Conservation (phyloP, 1,284 basidiomycete species). For the Austroboletus niveus region DNA sequence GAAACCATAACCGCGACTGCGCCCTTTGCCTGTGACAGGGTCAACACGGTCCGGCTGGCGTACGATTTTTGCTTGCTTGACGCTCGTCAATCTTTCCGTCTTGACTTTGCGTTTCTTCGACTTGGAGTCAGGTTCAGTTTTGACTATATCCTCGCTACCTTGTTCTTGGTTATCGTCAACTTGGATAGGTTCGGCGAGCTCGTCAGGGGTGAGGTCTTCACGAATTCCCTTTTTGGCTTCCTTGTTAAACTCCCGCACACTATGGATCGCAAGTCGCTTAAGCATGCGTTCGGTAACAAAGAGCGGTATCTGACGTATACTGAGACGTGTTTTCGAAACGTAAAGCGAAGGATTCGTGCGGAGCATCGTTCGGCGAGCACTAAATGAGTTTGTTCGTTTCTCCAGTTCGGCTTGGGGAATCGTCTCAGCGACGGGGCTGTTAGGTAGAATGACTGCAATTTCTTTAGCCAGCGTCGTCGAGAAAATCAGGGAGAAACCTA, state of each 20-base stretch:
- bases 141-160: slow-evolving; percentile 24
- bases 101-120: slow-evolving; percentile 35
- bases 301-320: slow-evolving; percentile 88
- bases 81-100: slow-evolving; percentile 54
- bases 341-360: slow-evolving; percentile 92
- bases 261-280: slow-evolving; percentile 84
- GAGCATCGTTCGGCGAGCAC: slow-evolving; percentile 75
- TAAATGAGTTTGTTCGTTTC: slow-evolving; percentile 80
- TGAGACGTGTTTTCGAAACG: slow-evolving; percentile 91
- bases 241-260: slow-evolving; percentile 74
- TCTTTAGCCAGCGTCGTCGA: not conserved
- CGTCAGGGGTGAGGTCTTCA: slow-evolving; percentile 67
- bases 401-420: slow-evolving; percentile 77
- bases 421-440: slow-evolving; percentile 71
- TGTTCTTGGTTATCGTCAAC: slow-evolving; percentile 20
- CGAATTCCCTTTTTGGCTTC: slow-evolving; percentile 74
- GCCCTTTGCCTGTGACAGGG: slow-evolving; percentile 80
- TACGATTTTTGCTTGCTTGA: slow-evolving; percentile 90
- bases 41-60: slow-evolving; percentile 87
- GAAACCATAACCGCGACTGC: slow-evolving; percentile 95
- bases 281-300: slow-evolving; percentile 89
- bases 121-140: slow-evolving; percentile 29
- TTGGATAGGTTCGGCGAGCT: slow-evolving; percentile 49
- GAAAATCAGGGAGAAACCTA: slow-evolving; percentile 33
- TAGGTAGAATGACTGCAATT: slow-evolving; percentile 78